Conservation (phyloP, 2,329 filamentous ascomycete species). For the Alternaria longipes region DNA sequence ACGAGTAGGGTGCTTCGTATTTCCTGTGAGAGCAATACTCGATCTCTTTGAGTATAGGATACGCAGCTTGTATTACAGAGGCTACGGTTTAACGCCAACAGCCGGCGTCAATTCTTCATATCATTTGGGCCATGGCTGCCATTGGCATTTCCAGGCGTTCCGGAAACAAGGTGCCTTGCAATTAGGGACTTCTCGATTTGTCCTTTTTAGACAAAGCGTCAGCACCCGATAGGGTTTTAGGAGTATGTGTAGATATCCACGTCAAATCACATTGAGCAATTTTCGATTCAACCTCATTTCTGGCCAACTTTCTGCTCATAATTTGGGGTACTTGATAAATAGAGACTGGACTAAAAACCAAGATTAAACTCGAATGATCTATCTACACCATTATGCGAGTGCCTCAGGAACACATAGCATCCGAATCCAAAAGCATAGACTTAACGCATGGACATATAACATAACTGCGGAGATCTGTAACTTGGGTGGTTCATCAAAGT, state of each 20-base stretch:
- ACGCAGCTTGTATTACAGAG: conserved; percentile 1
- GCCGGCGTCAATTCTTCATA: conserved; percentile 3
- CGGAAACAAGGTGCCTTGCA: conserved; percentile 6
- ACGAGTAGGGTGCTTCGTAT: conserved; percentile 40
- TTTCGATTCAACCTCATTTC: not conserved
- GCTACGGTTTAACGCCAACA: not conserved
- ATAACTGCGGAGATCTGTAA: conserved; percentile 10
- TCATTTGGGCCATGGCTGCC: conserved; percentile 6
- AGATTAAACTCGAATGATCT: not conserved
- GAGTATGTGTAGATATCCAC: conserved; percentile 26
- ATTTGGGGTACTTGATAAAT: not conserved
- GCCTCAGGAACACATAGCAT: conserved; percentile 24
- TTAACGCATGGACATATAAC: conserved; percentile 26
- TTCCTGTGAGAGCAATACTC: not conserved
- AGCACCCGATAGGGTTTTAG: conserved; percentile 8
- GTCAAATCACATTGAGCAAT: conserved; percentile 12
- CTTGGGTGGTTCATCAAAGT: conserved; percentile 20
- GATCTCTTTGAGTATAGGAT: not conserved
- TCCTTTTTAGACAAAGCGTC: conserved; percentile 6
- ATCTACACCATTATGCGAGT: conserved; percentile 4
- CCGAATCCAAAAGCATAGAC: conserved; percentile 15
- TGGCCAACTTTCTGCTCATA: not conserved
- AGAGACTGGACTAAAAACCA: not conserved
- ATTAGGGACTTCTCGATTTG: conserved; percentile 13
- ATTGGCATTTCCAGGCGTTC: conserved; percentile 44